Evolutionary conservation across 2,329 filamentous ascomycete species (phyloP), one percentile per base, ranked within the genome.

Genomic region (Talaromyces sp.): DNA sequence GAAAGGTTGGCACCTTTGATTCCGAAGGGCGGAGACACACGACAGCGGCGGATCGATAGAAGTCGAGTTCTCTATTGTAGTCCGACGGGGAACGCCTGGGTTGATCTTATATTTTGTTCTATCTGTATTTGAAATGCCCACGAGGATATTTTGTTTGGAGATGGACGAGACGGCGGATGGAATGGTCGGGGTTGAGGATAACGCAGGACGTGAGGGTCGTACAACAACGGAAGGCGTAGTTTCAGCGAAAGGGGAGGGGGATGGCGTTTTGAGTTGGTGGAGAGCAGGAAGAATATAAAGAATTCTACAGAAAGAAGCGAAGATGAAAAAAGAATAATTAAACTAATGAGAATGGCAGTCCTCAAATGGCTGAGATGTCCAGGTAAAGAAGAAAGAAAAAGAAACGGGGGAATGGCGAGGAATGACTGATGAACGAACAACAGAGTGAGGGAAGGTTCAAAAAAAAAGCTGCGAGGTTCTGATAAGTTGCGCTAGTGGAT

Each of bases 371-470:
- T 66, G 66, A 65, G 68, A 66, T 65, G 64, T 63, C 62, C 61
- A 67, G 67, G 67, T 52, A 70, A 70, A 69, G 68, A 72, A 69
- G 69, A 69, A 69, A 69, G 65, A 68, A 54, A 65, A 68, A 58
- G 19, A 45, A 45, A 59, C 8, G 16, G 19, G 16, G 13, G 56
- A 33, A 45, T 11, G 56, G 35, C 33, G 54, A 57, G n/a, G 54
- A 45, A 39, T 43, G 58, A 63, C 22, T 58, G 50, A 63, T 56
- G 16, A 39, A 52, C 27, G 16, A 27, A 62, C n/a, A n/a, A 27
- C 19, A 7, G 47, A 47, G 9, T n/a, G 35, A 61, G 33, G 22
- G 45, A 39, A 35, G 59, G 45, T 13, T 24, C 52, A 56, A 62
- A 62, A 62, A 61, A 62, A 62, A 62, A 62, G 60, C 60, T 62